Evolutionary conservation across 2,329 filamentous ascomycete genomes (phyloP), one percentile per base, ranked within the genome.

Genomic region (Paecilomyces variotii): DNA sequence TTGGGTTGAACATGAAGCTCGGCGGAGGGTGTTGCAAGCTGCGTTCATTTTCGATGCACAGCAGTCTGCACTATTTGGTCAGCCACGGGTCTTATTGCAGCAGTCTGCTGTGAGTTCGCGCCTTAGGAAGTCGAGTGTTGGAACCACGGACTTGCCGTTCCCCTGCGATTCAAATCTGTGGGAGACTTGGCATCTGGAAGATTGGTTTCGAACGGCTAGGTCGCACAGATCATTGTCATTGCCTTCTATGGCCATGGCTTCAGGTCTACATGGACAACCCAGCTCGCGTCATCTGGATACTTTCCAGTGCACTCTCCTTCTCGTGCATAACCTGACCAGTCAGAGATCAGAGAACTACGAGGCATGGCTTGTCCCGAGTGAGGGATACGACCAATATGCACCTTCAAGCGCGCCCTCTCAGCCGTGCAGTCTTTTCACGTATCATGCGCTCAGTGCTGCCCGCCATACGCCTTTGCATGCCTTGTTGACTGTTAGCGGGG

Each of bases 1-100:
- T 59, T 74, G 70, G 71, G 60, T 71, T 26, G 70, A 72, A 56
- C 68, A 72, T 54, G 70, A 74, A 61, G 67, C 70, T 0, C 63
- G 71, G 30, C 61, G 71, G 54, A 62, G 71, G 19, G 68, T 74
- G 26, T 65, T 73, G 32, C 70, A 72, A 57, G 70, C 71, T 9
- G 66, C 65, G 14, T 70, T 68, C 27, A 67, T 73, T 12, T 63
- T 74, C 26, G 71, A 74, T 57, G 64, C 67, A 25, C 67, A 72
- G 52, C 70, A 72, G 39, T 67, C 65, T 19, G 61, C 59, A 12
- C 56, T 74, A 1, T 72, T 73, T 59, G 69, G 68, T 55, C 68
- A 72, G 54, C 67, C 66, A 3, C 59, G 67, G 14, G 67, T 67
- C 1, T 68, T 71, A 34, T 60, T 69, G 34, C 69, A 69, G 54